Conservation (phyloP, 164 flowering plant genomes). For the Chloranthus sessilifolius region DNA sequence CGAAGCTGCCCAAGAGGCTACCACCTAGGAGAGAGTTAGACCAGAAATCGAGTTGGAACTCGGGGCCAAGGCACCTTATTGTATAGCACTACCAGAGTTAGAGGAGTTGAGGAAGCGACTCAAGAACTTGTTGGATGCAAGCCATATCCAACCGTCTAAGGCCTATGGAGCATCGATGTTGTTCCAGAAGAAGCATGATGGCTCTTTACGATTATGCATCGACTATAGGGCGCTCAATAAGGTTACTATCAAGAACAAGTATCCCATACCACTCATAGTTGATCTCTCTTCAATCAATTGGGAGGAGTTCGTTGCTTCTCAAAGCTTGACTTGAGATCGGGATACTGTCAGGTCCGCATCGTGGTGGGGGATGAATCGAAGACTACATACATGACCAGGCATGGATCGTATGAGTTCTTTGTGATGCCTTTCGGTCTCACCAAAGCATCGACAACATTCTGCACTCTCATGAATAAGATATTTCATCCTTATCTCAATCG, state of each 20-base stretch:
- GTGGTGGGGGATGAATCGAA: neutral
- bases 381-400: neutral
- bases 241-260: neutral
- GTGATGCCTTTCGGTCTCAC: neutral
- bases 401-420: neutral
- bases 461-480: conserved; percentile 1
- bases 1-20: no score
- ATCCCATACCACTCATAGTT: neutral
- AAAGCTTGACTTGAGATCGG: neutral
- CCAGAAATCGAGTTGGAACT: no score
- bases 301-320: neutral
- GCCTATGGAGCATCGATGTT: neutral
- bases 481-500: neutral
- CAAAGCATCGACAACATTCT: conserved; percentile 1
- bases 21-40: no score
- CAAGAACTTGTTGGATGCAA: no score
- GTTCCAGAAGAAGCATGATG: neutral
- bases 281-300: no score
- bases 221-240: neutral
- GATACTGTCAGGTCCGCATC: neutral
- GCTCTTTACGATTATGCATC: neutral
- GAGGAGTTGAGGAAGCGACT: no score
- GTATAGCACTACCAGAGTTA: no score
- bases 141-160: neutral
- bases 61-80: no score